Percentiles rank a stretch among this genome's conserved stretches.
These are phyloP conservation scores for Rhododendron williamsianum DNA, from an alignment of 148 eudicot genomes.

Conservation along the genomic window DNA sequence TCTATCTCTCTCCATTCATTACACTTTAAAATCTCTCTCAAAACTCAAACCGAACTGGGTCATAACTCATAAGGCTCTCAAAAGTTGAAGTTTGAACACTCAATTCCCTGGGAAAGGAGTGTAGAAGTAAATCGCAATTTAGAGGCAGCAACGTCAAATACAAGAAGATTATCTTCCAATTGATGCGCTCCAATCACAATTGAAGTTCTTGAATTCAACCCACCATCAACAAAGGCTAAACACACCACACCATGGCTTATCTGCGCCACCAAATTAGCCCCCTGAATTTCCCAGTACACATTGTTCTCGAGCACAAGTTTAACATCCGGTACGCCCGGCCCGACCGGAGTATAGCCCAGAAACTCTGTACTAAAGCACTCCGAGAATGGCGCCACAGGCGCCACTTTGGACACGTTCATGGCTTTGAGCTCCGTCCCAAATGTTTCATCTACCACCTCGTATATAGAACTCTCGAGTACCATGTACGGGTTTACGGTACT, in stretches of 20 bases:
- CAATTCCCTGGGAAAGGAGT: background rate
- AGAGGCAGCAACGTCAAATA: background rate
- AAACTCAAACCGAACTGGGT: no score
- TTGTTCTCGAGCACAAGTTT: constrained; percentile 9
- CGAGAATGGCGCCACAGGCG: constrained; percentile 6
- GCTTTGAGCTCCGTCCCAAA: background rate
- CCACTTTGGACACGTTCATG: background rate
- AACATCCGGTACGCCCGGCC: constrained; percentile 5
- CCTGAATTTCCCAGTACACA: constrained; percentile 6
- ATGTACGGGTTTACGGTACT: constrained; percentile 28
- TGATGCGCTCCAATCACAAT: constrained; percentile 20
- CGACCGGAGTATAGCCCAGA: background rate
- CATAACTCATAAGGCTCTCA: background rate
- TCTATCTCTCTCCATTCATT: no score
- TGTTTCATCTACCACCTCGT: background rate
- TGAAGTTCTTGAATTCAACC: constrained; percentile 12
- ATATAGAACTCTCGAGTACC: constrained; percentile 13
- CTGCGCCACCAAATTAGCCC: constrained; percentile 12
- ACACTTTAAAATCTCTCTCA: no score
- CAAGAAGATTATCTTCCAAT: background rate
- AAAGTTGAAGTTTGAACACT: background rate
- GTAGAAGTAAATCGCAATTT: background rate
- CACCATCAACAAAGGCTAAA: constrained; percentile 13
- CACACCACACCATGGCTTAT: constrained; percentile 5
- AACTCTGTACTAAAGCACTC: constrained; percentile 13